Evolutionary conservation across 1,284 basidiomycete genomes (phyloP).

Genomic region (Fistulina hepatica): DNA sequence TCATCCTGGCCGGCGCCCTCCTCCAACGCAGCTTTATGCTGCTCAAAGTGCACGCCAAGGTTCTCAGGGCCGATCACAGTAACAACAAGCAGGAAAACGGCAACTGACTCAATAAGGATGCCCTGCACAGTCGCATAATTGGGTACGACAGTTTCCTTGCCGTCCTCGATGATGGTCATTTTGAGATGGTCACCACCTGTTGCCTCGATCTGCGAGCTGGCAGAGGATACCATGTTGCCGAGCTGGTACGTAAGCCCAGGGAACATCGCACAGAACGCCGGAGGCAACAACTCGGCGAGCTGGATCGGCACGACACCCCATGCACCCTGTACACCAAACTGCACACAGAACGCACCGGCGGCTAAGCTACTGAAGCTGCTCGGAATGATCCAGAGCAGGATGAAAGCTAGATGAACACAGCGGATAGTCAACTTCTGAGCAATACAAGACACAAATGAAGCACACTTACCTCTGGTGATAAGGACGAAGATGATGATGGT

Average conservation of each 20-base stretch:
- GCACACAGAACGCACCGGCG: slow-evolving; percentile 78
- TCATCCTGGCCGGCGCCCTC: slow-evolving; percentile 53
- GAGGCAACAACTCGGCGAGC: slow-evolving; percentile 83
- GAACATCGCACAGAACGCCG: slow-evolving; percentile 90
- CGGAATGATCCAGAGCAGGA: slow-evolving; percentile 82
- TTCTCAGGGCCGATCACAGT: slow-evolving; percentile 68
- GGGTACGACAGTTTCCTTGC: slow-evolving; percentile 38
- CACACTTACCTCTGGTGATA: slow-evolving; percentile 34
- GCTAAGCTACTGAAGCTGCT: slow-evolving; percentile 50
- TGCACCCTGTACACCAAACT: slow-evolving; percentile 78
- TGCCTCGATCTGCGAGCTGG: slow-evolving; percentile 88
- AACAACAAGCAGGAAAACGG: slow-evolving; percentile 56
- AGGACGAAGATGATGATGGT: slow-evolving; percentile 67
- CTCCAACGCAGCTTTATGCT: slow-evolving; percentile 70
- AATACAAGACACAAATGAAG: slow-evolving; percentile 10
- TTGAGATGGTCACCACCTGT: slow-evolving; percentile 51
- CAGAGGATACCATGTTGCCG: slow-evolving; percentile 82
- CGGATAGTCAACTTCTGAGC: slow-evolving; percentile 15
- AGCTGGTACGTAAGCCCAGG: slow-evolving; percentile 87
- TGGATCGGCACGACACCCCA: slow-evolving; percentile 82
- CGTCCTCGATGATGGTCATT: slow-evolving; percentile 40
- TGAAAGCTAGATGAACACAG: slow-evolving; percentile 36
- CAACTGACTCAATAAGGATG: slow-evolving; percentile 74
- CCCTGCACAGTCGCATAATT: slow-evolving; percentile 85
- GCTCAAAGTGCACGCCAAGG: slow-evolving; percentile 77